Conservation (phyloP, 2,329 filamentous ascomycete genomes). For the Fusarium chlamydosporum region DNA sequence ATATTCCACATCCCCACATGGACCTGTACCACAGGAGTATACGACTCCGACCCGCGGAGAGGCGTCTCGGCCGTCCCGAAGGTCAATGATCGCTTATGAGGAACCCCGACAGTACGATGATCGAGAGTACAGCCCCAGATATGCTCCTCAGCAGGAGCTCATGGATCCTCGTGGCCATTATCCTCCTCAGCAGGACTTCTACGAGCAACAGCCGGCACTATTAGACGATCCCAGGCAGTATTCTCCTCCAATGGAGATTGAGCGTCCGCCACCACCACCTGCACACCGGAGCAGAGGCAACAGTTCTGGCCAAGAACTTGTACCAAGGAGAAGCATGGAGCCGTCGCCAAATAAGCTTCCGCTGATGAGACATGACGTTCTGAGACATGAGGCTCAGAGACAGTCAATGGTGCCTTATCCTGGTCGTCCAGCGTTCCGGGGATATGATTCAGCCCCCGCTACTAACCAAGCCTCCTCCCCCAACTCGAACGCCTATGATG, state of each 20-base stretch:
- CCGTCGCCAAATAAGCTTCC: slow-evolving; percentile 59
- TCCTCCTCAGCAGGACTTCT: slow-evolving; percentile 53
- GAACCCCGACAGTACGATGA: slow-evolving; percentile 56
- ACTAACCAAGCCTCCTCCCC: slow-evolving; percentile 50
- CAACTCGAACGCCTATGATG: slow-evolving; percentile 54
- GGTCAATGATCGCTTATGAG: slow-evolving; percentile 56
- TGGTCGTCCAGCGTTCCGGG: slow-evolving; percentile 67
- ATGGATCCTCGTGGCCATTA: slow-evolving; percentile 57
- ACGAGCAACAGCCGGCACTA: slow-evolving; percentile 49
- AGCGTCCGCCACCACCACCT: slow-evolving; percentile 69
- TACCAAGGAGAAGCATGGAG: slow-evolving; percentile 60
- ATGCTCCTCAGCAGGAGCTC: slow-evolving; percentile 55
- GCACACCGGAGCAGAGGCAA: slow-evolving; percentile 66
- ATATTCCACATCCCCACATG: slow-evolving; percentile 55
- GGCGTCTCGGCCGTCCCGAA: slow-evolving; percentile 52
- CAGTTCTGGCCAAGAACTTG: slow-evolving; percentile 60
- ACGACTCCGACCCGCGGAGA: slow-evolving; percentile 44
- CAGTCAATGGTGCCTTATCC: slow-evolving; percentile 66
- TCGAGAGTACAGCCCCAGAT: slow-evolving; percentile 55
- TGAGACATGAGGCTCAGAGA: slow-evolving; percentile 70
- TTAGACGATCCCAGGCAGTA: slow-evolving; percentile 54
- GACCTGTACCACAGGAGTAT: slow-evolving; percentile 40
- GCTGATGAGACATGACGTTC: slow-evolving; percentile 70
- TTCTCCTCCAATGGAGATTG: slow-evolving; percentile 57
- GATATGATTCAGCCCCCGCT: slow-evolving; percentile 64